Evolutionary conservation across 2,329 filamentous ascomycete genomes (phyloP).

Genomic region (Lachnellula arida): DNA sequence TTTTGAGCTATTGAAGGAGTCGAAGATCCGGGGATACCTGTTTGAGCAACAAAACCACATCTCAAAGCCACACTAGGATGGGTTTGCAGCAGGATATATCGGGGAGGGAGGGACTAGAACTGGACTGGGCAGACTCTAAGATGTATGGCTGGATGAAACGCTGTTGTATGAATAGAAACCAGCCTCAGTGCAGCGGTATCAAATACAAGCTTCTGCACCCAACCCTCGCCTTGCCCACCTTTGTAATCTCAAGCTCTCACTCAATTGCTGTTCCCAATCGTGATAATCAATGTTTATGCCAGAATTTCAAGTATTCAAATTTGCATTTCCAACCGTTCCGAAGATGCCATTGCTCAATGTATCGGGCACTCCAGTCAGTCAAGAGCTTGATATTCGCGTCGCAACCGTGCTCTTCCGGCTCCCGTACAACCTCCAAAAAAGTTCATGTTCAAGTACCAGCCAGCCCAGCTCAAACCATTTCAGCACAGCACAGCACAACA

Average conservation of each 20-base stretch:
- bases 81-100: not conserved
- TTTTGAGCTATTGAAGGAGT: conserved; percentile 69
- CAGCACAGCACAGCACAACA: conserved; percentile 10
- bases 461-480: conserved; percentile 3
- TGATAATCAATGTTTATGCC: no score
- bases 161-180: not conserved
- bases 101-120: not conserved
- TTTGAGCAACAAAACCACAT: conserved; percentile 77
- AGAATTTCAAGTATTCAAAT: not conserved
- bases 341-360: no score
- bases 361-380: not conserved
- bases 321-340: no score
- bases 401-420: conserved; percentile 5
- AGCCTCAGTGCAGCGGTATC: not conserved
- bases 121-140: not conserved
- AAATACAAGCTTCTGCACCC: not conserved
- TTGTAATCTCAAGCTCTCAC: no score
- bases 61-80: conserved; percentile 37
- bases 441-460: conserved; percentile 25
- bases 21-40: conserved; percentile 73
- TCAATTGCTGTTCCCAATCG: no score
- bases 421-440: conserved; percentile 24
- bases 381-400: conserved; percentile 23
- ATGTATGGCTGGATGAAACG: not conserved
- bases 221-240: not conserved